Evolutionary conservation across 2,329 filamentous ascomycete species (phyloP).

Genomic region (Onygena corvina): DNA sequence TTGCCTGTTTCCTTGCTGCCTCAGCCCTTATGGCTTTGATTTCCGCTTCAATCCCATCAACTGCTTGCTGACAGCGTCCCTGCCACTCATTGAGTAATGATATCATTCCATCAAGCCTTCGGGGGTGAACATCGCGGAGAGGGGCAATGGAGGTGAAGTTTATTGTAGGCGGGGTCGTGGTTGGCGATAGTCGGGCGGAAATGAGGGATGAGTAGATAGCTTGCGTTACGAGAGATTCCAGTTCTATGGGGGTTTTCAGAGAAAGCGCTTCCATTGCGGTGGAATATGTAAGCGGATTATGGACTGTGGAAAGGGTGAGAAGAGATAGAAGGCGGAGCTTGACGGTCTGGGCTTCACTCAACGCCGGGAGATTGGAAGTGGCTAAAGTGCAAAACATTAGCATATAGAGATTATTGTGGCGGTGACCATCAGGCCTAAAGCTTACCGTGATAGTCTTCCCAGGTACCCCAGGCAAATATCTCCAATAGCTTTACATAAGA

Average conservation of each 20-base stretch:
- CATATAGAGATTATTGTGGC: neutral
- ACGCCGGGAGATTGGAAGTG: conserved; percentile 51
- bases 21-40: conserved; percentile 53
- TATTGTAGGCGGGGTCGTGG: conserved; percentile 62
- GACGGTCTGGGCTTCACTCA: conserved; percentile 59
- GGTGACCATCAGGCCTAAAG: neutral
- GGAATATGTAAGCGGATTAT: conserved; percentile 58
- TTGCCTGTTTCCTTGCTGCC: conserved; percentile 44
- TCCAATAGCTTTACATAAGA: conserved; percentile 59
- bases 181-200: conserved; percentile 73
- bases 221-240: conserved; percentile 77
- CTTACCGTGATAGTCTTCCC: conserved; percentile 58
- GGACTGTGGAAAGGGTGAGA: conserved; percentile 62
- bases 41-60: conserved; percentile 63
- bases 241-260: conserved; percentile 53
- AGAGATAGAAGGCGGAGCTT: conserved; percentile 90
- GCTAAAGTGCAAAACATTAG: conserved; percentile 23
- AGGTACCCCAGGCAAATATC: conserved; percentile 89
- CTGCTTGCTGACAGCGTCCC: conserved; percentile 59
- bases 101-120: conserved; percentile 57
- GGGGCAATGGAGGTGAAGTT: conserved; percentile 70
- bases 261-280: conserved; percentile 55
- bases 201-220: conserved; percentile 80
- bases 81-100: conserved; percentile 62
- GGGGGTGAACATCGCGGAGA: conserved; percentile 70